A percentile compares a stretch with the other conserved stretches of the same genome.
Conservation (phyloP, 345 rosid species). For the Pistacia integerrima region DNA sequence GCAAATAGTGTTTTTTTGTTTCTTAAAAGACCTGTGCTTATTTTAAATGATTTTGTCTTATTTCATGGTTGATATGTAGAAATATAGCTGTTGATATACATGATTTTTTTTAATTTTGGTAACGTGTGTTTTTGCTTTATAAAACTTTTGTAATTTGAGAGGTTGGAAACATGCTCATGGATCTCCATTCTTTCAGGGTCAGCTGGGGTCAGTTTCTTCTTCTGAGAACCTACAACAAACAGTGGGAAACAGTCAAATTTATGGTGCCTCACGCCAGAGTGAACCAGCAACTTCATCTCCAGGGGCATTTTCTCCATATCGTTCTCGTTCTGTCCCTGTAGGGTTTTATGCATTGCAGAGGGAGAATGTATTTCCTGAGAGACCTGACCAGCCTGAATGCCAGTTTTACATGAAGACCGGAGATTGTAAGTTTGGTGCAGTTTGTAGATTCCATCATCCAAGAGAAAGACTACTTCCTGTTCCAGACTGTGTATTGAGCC, state of each 20-base stretch:
- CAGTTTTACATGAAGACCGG: constrained; percentile 99
- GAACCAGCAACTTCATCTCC: constrained; percentile 59
- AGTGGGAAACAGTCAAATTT: constrained; percentile 54
- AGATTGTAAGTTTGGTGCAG: constrained; percentile 95
- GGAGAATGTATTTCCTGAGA: constrained; percentile 90
- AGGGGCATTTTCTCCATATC: constrained; percentile 56
- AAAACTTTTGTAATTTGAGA: constrained; percentile 20
- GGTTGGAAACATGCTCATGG: constrained; percentile 18
- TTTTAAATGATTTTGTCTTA: background rate
- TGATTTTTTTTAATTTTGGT: background rate
- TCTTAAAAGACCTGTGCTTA: background rate
- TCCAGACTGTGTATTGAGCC: constrained; percentile 87
- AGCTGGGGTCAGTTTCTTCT: constrained; percentile 81
- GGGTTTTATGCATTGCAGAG: constrained; percentile 81
- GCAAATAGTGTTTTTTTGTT: background rate
- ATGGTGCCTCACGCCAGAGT: constrained; percentile 61
- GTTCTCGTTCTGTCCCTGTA: constrained; percentile 66
- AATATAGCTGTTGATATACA: background rate
- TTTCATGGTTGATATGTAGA: background rate
- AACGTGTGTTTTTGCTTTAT: background rate
- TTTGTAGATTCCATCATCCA: constrained; percentile 96
- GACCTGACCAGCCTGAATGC: constrained; percentile 96
- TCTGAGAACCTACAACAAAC: constrained; percentile 67
- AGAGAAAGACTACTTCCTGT: constrained; percentile 89
- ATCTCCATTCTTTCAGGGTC: constrained; percentile 57